Evolutionary conservation across 192 early-diverging fungal genomes (phyloP).

Genomic region (Coemansia sp.): DNA sequence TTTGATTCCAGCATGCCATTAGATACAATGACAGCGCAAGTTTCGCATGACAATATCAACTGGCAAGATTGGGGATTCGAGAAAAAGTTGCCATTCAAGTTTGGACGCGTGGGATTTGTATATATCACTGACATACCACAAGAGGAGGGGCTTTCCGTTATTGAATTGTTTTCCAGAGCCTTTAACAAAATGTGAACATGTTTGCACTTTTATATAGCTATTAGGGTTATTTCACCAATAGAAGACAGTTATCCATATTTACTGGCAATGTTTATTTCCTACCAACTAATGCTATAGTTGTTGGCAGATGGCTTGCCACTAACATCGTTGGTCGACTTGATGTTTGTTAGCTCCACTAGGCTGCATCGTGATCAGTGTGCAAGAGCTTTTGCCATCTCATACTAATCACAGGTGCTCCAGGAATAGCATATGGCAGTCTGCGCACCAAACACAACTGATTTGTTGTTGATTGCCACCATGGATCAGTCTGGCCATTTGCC

Average conservation of each 20-base stretch:
- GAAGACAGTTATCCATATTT: background rate
- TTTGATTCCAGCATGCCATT: background rate
- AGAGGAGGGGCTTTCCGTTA: background rate
- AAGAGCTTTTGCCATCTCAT: no score
- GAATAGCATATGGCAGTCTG: no score
- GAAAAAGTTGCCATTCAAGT: background rate
- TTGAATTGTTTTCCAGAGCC: background rate
- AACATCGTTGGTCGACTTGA: no score
- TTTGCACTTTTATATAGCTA: no score
- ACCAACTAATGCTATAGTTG: background rate
- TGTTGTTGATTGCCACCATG: no score
- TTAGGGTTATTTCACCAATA: no score
- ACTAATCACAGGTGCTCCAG: no score
- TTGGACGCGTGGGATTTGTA: background rate
- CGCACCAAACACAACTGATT: no score
- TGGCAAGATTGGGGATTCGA: background rate
- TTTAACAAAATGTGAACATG: background rate
- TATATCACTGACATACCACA: background rate
- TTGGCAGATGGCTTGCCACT: no score
- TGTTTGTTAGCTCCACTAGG: no score
- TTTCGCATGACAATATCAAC: background rate
- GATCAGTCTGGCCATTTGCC: no score
- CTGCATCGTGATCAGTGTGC: no score
- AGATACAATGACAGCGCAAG: background rate
- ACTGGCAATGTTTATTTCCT: background rate